Percentiles rank a stretch among this genome's conserved stretches.
Evolutionary conservation across 495 filamentous ascomycete species (phyloP).

Genomic region (Aspergillus mulundensis): DNA sequence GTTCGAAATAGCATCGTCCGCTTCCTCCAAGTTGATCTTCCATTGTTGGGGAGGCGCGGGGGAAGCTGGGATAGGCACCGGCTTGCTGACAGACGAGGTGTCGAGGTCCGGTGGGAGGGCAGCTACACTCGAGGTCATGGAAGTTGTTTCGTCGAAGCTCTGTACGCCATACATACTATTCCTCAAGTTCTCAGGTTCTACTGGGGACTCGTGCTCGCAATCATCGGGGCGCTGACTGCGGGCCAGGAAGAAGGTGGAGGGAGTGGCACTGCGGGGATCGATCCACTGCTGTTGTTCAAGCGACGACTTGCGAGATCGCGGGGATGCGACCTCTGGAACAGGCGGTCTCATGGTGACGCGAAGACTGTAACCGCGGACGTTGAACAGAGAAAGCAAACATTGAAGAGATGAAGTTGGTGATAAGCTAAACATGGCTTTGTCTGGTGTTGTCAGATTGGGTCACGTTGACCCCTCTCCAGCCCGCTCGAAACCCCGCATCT

Average conservation of each 20-base stretch:
- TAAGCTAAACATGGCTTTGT: not conserved
- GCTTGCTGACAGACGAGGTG: conserved; percentile 10
- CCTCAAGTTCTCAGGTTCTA: conserved; percentile 19
- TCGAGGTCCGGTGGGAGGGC: conserved; percentile 13
- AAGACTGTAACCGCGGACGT: not conserved
- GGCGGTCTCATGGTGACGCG: conserved; percentile 36
- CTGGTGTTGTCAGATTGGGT: conserved; percentile 15
- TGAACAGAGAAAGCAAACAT: conserved; percentile 1
- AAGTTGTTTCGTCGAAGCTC: conserved; percentile 56
- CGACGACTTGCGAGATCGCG: conserved; percentile 32
- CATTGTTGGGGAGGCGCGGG: not conserved
- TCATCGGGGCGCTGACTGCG: conserved; percentile 28
- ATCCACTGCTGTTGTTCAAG: conserved; percentile 33
- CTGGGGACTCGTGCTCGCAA: conserved; percentile 25
- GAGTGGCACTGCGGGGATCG: conserved; percentile 37
- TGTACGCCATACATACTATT: conserved; percentile 60
- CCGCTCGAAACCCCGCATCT: conserved; percentile 6
- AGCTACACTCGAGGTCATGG: conserved; percentile 16
- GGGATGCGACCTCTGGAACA: conserved; percentile 30
- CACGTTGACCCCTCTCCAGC: conserved; percentile 13
- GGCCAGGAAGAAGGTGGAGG: conserved; percentile 48
- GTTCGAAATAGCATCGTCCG: conserved; percentile 26
- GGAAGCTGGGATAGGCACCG: not conserved
- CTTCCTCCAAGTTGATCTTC: conserved; percentile 24
- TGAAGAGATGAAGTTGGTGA: conserved; percentile 1